Conservation (phyloP, 2,329 filamentous ascomycete species). For the Knoxdaviesia proteae region DNA sequence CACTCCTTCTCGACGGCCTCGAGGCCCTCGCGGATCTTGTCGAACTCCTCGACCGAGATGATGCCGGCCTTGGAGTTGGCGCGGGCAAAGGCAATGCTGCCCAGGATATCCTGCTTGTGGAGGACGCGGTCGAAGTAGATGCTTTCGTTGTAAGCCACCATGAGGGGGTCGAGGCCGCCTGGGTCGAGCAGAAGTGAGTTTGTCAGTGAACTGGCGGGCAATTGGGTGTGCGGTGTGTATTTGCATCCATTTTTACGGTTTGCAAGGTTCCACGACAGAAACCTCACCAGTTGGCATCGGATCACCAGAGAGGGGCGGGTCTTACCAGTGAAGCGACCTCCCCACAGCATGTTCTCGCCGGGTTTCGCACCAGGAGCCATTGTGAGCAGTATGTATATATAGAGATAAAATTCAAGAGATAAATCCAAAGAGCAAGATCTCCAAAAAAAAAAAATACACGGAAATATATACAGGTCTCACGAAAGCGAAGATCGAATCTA, state of each 20-base stretch:
- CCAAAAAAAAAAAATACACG: too few relatives aligned
- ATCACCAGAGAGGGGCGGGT: neutral
- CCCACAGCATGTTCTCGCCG: slow-evolving; percentile 17
- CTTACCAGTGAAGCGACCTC: slow-evolving; percentile 29
- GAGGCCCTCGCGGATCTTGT: slow-evolving; percentile 52
- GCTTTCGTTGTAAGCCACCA: slow-evolving; percentile 67
- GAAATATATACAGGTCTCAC: too few relatives aligned
- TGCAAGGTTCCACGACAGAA: too few relatives aligned
- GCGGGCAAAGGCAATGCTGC: slow-evolving; percentile 61
- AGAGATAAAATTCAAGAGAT: neutral
- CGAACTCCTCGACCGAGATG: slow-evolving; percentile 51
- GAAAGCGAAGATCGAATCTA: too few relatives aligned
- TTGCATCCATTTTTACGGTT: too few relatives aligned
- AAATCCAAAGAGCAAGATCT: too few relatives aligned
- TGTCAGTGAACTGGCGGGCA: neutral
- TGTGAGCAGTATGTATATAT: slow-evolving; percentile 1
- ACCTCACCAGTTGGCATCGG: too few relatives aligned
- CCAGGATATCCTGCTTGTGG: slow-evolving; percentile 62
- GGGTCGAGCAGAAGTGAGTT: slow-evolving; percentile 1
- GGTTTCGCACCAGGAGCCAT: slow-evolving; percentile 12
- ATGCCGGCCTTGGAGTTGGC: slow-evolving; percentile 61
- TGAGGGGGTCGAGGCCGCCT: slow-evolving; percentile 69
- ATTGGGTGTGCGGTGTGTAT: neutral
- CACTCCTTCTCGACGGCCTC: slow-evolving; percentile 32
- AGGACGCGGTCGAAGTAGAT: slow-evolving; percentile 62